These are phyloP conservation scores for Citropsis articulata DNA, from an alignment of 345 rosid genomes.

Conservation along the genomic window DNA sequence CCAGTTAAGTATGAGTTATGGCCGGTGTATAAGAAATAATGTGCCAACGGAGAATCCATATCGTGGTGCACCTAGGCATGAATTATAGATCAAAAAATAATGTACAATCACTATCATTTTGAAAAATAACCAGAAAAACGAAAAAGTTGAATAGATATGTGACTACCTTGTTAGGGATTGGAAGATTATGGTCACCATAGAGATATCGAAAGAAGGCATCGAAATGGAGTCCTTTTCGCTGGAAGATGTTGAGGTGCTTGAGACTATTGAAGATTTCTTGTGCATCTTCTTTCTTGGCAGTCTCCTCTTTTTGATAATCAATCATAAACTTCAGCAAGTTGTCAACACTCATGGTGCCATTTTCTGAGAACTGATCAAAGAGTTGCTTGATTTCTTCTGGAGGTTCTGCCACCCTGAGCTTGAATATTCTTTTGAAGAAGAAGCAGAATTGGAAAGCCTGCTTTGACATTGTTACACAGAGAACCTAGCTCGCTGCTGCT, in stretches of 20 bases:
- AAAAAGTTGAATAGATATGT: background rate
- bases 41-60: conserved; percentile 69
- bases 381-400: conserved; percentile 36
- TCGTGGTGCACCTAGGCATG: conserved; percentile 58
- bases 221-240: conserved; percentile 43
- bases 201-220: conserved; percentile 59
- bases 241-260: conserved; percentile 50
- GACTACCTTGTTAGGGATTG: conserved; percentile 33
- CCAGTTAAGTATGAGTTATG: conserved; percentile 91
- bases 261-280: conserved; percentile 46
- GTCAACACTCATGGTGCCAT: conserved; percentile 38
- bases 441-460: conserved; percentile 42
- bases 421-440: conserved; percentile 53
- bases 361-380: conserved; percentile 37
- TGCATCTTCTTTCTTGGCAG: conserved; percentile 43
- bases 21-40: conserved; percentile 78
- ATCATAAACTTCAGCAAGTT: conserved; percentile 43
- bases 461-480: background rate
- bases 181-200: conserved; percentile 42
- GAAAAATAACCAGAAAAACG: background rate
- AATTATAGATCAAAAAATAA: background rate
- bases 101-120: background rate
- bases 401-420: conserved; percentile 33
- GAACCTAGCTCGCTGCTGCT: background rate
- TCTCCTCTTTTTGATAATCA: conserved; percentile 34